Conservation (phyloP, 306 rosid genomes). For the Cucurbita ficifolia region DNA sequence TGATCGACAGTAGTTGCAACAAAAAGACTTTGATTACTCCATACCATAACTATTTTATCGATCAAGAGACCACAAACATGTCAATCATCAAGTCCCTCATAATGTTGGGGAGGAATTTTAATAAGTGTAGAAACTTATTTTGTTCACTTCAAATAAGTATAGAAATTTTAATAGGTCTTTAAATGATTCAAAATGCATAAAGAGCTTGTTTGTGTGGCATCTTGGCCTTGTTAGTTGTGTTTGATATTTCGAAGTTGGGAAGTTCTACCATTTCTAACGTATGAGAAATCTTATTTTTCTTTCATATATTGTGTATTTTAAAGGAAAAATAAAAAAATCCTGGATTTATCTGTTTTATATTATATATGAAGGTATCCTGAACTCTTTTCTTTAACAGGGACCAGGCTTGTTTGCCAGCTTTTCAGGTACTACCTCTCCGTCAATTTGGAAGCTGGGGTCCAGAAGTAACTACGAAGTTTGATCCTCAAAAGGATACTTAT, state of each 20-base stretch:
- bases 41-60: neutral
- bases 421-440: conserved; percentile 69
- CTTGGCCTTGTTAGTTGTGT: neutral
- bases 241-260: neutral
- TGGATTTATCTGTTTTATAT: neutral
- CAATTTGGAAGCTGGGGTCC: conserved; percentile 96
- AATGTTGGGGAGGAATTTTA: too few species aligned
- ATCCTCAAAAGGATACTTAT: conserved; percentile 21
- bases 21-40: neutral
- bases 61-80: neutral
- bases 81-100: neutral
- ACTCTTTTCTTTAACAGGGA: conserved; percentile 35
- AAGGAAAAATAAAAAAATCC: neutral
- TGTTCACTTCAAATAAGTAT: too few species aligned
- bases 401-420: conserved; percentile 72
- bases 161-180: neutral
- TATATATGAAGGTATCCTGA: neutral
- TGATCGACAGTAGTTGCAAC: neutral
- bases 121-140: too few species aligned
- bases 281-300: neutral
- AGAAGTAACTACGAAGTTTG: conserved; percentile 46
- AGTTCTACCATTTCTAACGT: neutral
- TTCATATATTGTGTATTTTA: neutral
- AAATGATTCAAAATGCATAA: neutral
- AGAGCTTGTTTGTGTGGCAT: neutral